Conservation (phyloP, 345 rosid genomes). For the Boechera stricta region DNA sequence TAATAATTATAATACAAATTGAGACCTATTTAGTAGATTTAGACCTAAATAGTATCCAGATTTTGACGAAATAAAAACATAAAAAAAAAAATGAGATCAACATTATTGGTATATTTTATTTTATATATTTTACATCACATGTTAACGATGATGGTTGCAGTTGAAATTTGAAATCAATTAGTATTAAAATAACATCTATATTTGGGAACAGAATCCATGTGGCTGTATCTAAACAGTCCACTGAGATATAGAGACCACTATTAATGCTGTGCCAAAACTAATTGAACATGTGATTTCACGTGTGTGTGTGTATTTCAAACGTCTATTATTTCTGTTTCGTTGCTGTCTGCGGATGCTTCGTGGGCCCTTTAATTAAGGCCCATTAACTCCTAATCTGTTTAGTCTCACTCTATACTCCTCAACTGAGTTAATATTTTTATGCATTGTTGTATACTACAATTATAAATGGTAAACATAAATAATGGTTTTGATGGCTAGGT, state of each 20-base stretch:
- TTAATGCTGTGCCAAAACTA: slow-evolving; percentile 39
- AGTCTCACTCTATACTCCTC: background rate
- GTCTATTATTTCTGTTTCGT: slow-evolving; percentile 35
- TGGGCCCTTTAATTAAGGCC: slow-evolving; percentile 40
- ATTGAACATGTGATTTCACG: slow-evolving; percentile 48
- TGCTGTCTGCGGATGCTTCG: slow-evolving; percentile 37
- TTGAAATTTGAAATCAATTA: slow-evolving; percentile 34
- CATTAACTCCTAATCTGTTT: slow-evolving; percentile 12
- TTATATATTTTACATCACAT: slow-evolving; percentile 24
- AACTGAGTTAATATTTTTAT: no score
- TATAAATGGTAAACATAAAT: no score
- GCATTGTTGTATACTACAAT: no score
- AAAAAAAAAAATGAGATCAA: background rate
- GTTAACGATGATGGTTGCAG: slow-evolving; percentile 35
- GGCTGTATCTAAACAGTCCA: slow-evolving; percentile 42
- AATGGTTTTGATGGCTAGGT: no score
- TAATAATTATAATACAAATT: background rate
- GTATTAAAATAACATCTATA: slow-evolving; percentile 13
- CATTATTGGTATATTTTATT: slow-evolving; percentile 24
- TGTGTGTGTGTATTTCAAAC: slow-evolving; percentile 26
- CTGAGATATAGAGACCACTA: slow-evolving; percentile 32
- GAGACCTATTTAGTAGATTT: background rate
- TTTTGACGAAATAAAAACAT: background rate
- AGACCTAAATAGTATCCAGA: background rate
- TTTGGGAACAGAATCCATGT: slow-evolving; percentile 42